Evolutionary conservation across 306 rosid species (phyloP).

Genomic region (Cucurbita moschata): DNA sequence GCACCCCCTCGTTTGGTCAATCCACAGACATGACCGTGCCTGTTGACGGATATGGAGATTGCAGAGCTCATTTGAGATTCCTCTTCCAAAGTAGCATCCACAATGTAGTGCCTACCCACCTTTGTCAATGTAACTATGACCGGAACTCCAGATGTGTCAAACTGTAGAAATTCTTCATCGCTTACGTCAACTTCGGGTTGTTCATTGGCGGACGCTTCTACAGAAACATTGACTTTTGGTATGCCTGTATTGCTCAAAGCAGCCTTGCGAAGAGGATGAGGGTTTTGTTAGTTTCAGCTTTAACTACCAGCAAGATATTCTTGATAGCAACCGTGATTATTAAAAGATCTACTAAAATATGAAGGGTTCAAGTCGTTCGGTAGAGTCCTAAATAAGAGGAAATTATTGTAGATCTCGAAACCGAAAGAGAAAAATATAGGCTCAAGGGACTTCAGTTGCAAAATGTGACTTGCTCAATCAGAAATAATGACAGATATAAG

Average conservation of each 20-base stretch:
- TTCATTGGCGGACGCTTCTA: conserved; percentile 38
- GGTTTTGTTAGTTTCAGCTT: conserved; percentile 1
- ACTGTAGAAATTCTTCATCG: conserved; percentile 82
- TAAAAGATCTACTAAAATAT: background rate
- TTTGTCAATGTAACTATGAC: conserved; percentile 73
- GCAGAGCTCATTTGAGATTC: conserved; percentile 88
- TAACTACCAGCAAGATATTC: background rate
- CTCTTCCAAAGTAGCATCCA: conserved; percentile 77
- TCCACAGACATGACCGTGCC: conserved; percentile 59
- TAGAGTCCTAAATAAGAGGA: background rate
- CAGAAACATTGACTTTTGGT: conserved; percentile 61
- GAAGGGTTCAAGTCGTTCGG: background rate
- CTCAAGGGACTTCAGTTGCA: background rate
- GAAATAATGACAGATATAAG: background rate
- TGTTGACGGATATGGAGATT: conserved; percentile 55
- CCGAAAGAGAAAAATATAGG: background rate
- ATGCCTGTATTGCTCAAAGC: conserved; percentile 80
- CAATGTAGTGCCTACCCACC: conserved; percentile 80
- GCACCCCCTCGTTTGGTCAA: conserved; percentile 71
- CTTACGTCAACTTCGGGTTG: conserved; percentile 67
- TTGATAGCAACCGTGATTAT: background rate
- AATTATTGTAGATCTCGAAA: background rate
- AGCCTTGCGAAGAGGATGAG: conserved; percentile 23
- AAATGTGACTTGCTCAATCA: background rate
- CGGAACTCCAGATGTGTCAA: conserved; percentile 73